Conservation (phyloP, 2,329 filamentous ascomycete genomes). For the Fusarium aywerte region DNA sequence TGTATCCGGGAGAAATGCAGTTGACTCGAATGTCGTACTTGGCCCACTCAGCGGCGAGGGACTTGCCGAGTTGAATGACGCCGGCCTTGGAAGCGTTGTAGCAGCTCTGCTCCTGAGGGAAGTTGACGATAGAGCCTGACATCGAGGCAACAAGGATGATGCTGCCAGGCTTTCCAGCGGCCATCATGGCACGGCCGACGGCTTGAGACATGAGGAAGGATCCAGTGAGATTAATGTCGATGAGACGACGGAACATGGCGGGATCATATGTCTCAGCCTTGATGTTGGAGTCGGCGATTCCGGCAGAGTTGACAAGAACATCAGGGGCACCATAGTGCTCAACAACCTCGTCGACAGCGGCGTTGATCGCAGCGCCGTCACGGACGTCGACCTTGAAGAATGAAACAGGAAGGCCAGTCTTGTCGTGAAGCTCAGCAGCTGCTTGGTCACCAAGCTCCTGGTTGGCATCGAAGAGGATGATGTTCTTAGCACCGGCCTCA, state of each 20-base stretch:
- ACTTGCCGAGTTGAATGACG: conserved; percentile 81
- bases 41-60: conserved; percentile 85
- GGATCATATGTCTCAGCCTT: conserved; percentile 81
- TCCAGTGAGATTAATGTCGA: conserved; percentile 85
- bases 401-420: conserved; percentile 77
- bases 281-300: conserved; percentile 86
- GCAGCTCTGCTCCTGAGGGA: conserved; percentile 82
- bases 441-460: conserved; percentile 77
- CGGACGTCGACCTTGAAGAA: conserved; percentile 86
- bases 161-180: conserved; percentile 74
- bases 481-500: conserved; percentile 78
- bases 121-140: conserved; percentile 87
- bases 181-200: conserved; percentile 78
- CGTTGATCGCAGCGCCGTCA: conserved; percentile 74
- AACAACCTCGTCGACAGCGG: conserved; percentile 73
- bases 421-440: conserved; percentile 74
- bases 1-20: conserved; percentile 86
- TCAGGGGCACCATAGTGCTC: conserved; percentile 75
- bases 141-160: conserved; percentile 83
- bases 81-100: conserved; percentile 89
- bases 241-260: conserved; percentile 79
- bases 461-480: conserved; percentile 82
- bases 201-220: conserved; percentile 81
- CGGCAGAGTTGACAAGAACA: conserved; percentile 82
- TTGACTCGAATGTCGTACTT: conserved; percentile 84